Evolutionary conservation across 1,284 basidiomycete genomes (phyloP).

Genomic region (Cutaneotrichosporon mucoides): DNA sequence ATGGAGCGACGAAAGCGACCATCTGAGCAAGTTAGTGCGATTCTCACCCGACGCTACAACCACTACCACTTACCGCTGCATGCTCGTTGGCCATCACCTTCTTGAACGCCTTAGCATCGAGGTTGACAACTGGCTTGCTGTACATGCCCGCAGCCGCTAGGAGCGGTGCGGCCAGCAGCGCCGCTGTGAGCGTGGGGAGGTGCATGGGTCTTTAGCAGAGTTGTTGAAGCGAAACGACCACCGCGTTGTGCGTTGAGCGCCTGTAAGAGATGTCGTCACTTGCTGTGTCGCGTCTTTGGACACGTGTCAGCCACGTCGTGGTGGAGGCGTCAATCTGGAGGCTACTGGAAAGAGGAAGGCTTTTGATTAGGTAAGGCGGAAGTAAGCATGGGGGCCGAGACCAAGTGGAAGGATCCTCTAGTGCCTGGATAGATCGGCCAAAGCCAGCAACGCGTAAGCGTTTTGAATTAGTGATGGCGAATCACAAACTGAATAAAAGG

Average conservation of each 20-base stretch:
- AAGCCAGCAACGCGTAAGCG: not conserved
- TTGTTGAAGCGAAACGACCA: no score
- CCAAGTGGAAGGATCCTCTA: not conserved
- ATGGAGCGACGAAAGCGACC: constrained; percentile 85
- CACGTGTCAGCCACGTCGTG: no score
- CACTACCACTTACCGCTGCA: constrained; percentile 42
- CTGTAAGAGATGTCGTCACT: no score
- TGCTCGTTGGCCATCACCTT: constrained; percentile 72
- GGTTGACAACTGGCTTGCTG: constrained; percentile 66
- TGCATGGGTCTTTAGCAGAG: constrained; percentile 4
- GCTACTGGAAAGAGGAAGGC: no score
- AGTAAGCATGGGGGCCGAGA: not conserved
- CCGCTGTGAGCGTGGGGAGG: constrained; percentile 9
- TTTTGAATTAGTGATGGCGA: not conserved
- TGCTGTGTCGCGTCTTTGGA: no score
- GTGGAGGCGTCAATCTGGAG: no score
- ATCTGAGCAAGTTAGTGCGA: constrained; percentile 43
- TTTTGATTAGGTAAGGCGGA: not conserved
- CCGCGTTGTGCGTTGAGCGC: no score
- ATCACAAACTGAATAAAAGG: no score
- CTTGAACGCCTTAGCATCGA: constrained; percentile 69
- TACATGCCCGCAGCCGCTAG: constrained; percentile 69
- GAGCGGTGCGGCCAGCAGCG: constrained; percentile 4
- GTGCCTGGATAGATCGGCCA: no score
- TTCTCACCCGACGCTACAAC: not conserved